A percentile compares a stretch with the other conserved stretches of the same genome.
Conservation (phyloP, 371 early-diverging fungal species). For the Circinella minor region DNA sequence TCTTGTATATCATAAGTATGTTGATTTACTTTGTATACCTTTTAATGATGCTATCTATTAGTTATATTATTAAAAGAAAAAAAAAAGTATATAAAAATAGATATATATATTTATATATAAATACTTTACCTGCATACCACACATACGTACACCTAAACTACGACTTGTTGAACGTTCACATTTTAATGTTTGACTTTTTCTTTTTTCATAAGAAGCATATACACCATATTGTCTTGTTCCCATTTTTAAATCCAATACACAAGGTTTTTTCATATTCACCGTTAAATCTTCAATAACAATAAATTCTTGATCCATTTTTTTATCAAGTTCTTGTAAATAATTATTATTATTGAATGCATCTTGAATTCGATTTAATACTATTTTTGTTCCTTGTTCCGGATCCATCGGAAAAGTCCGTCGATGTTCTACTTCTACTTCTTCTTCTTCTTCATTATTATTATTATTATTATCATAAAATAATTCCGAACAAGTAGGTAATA, state of each 20-base stretch:
- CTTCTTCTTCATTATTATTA: constrained; percentile 7
- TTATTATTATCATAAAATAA: not conserved
- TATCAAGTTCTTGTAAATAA: not conserved
- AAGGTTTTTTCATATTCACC: constrained; percentile 78
- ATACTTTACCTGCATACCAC: constrained; percentile 90
- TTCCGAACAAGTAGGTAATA: not conserved
- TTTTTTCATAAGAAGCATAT: constrained; percentile 79
- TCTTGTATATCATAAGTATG: constrained; percentile 75
- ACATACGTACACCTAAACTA: constrained; percentile 88
- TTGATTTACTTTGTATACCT: constrained; percentile 78
- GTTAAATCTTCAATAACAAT: constrained; percentile 94
- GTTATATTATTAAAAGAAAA: constrained; percentile 1
- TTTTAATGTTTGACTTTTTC: constrained; percentile 82
- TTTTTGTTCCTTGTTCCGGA: not conserved
- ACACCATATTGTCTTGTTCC: constrained; percentile 95
- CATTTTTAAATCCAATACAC: constrained; percentile 96
- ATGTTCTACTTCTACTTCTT: not conserved
- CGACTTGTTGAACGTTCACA: constrained; percentile 88
- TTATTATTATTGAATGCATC: not conserved
- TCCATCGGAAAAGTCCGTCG: constrained; percentile 1
- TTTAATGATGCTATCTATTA: not conserved
- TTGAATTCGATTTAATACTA: not conserved
- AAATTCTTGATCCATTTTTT: constrained; percentile 58
- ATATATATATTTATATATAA: too few relatives aligned
- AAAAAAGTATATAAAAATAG: not conserved